These are phyloP conservation scores for Mycena polygramma DNA, from an alignment of 768 basidiomycete species.

Conservation along the genomic window DNA sequence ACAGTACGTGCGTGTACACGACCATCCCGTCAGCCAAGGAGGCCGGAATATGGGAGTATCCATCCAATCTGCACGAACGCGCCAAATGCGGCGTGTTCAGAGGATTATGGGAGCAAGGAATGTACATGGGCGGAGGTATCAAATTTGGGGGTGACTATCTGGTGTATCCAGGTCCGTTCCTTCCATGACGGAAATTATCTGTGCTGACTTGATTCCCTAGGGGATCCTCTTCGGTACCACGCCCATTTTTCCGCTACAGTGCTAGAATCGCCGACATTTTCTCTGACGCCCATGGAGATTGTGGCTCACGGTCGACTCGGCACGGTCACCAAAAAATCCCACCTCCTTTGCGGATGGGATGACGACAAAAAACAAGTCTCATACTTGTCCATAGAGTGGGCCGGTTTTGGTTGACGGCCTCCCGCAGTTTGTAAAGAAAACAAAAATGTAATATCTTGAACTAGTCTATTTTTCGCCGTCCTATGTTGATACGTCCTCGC, in stretches of 20 bases:
- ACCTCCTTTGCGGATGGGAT: conserved; percentile 92
- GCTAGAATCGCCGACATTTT: conserved; percentile 68
- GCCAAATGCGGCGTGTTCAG: conserved; percentile 86
- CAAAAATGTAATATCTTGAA: conserved; percentile 23
- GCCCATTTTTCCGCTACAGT: conserved; percentile 95
- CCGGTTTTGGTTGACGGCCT: conserved; percentile 77
- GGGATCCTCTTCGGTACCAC: conserved; percentile 95
- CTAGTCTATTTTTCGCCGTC: conserved; percentile 64
- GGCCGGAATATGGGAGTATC: conserved; percentile 85
- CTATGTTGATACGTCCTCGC: conserved; percentile 52
- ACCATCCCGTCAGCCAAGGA: conserved; percentile 72
- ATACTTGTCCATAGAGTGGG: conserved; percentile 91
- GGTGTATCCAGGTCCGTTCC: conserved; percentile 88
- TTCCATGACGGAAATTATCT: neutral
- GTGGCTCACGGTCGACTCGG: conserved; percentile 96
- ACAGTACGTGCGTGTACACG: conserved; percentile 57
- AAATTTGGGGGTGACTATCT: conserved; percentile 97
- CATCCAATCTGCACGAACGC: conserved; percentile 70
- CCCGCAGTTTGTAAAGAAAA: neutral
- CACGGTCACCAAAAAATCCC: conserved; percentile 97
- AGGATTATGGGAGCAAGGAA: conserved; percentile 85
- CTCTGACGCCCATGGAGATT: conserved; percentile 90
- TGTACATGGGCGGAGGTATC: conserved; percentile 90
- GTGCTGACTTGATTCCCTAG: conserved; percentile 51
- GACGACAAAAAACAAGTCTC: conserved; percentile 73